Evolutionary conservation across 805 yeast species (phyloP).

Genomic region (Metschnikowia kofuensis): DNA sequence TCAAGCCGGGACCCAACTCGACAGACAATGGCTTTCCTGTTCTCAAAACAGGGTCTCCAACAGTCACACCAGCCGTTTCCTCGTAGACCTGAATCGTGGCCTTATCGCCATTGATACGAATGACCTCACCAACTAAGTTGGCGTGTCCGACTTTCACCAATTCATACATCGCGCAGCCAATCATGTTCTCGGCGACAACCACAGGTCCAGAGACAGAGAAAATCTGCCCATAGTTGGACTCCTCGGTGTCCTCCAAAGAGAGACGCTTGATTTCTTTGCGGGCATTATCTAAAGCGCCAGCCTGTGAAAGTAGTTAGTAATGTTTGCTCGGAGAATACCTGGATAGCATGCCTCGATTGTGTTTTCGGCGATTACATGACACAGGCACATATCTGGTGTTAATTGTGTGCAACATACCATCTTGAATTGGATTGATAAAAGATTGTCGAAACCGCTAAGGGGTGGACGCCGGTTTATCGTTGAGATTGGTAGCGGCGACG

Average conservation of each 20-base stretch:
- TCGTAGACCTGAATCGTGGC: slow-evolving; percentile 99
- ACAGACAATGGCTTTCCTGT: slow-evolving; percentile 99
- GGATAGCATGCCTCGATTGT: background rate
- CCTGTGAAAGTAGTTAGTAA: slow-evolving; percentile 42
- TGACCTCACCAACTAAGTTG: slow-evolving; percentile 95
- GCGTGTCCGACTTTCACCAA: slow-evolving; percentile 97
- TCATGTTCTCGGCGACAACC: slow-evolving; percentile 96
- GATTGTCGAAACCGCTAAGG: background rate
- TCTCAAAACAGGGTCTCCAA: slow-evolving; percentile 97
- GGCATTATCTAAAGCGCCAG: slow-evolving; percentile 96
- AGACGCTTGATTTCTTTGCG: slow-evolving; percentile 89
- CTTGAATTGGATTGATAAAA: background rate
- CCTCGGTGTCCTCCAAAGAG: slow-evolving; percentile 66
- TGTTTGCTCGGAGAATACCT: background rate
- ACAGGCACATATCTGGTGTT: no score
- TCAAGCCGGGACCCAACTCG: slow-evolving; percentile 97
- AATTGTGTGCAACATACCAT: slow-evolving; percentile 10
- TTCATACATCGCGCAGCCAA: slow-evolving; percentile 99
- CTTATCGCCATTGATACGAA: slow-evolving; percentile 93
- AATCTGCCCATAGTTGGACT: slow-evolving; percentile 81
- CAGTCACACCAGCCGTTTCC: slow-evolving; percentile 99
- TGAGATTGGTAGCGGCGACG: slow-evolving; percentile 5
- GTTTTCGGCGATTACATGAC: no score
- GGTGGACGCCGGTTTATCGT: slow-evolving; percentile 6
- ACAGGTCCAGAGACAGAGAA: slow-evolving; percentile 98